Conservation (phyloP, 2,329 filamentous ascomycete genomes). For the Colletotrichum sp. region DNA sequence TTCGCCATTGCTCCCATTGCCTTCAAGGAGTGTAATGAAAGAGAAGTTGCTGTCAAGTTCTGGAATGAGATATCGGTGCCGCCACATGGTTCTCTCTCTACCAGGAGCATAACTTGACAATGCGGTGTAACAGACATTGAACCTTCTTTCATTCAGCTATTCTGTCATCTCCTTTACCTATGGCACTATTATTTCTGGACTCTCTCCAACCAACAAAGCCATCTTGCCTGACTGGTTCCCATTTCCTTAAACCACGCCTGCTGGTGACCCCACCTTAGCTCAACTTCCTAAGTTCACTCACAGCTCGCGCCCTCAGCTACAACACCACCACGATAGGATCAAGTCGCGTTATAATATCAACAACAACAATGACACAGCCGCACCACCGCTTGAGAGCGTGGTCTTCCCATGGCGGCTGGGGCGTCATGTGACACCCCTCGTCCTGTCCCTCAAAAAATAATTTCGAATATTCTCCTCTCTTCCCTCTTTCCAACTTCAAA, state of each 20-base stretch:
- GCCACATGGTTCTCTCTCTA: neutral
- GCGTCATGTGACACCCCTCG: neutral
- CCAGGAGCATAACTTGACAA: accelerated
- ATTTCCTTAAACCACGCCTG: neutral
- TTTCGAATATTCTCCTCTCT: neutral
- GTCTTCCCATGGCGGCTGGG: neutral
- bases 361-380: neutral
- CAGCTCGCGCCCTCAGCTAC: neutral
- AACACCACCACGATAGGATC: neutral
- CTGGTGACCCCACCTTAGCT: neutral
- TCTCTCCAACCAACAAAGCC: neutral
- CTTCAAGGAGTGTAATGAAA: neutral
- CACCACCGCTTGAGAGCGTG: neutral
- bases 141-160: neutral
- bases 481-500: neutral
- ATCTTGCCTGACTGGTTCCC: neutral
- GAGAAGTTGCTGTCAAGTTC: neutral
- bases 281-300: neutral
- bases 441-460: neutral
- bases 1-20: neutral
- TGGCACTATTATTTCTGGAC: neutral
- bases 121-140: accelerated
- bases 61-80: neutral
- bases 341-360: neutral
- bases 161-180: neutral